Evolutionary conservation across 345 rosid species (phyloP).

Genomic region (Brassica rapa): DNA sequence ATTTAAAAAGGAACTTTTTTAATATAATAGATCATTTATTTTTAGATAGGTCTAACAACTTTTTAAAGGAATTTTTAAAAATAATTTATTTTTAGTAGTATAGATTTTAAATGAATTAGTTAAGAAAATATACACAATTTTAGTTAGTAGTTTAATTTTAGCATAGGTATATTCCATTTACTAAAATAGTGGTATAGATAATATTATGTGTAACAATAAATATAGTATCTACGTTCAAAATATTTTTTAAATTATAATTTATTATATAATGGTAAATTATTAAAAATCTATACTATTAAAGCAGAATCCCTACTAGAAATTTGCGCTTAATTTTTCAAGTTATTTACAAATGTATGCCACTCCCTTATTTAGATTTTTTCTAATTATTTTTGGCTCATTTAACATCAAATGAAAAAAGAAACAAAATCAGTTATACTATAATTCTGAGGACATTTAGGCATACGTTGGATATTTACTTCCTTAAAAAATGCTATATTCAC

Average conservation of each 20-base stretch:
- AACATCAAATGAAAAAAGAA: too few species aligned
- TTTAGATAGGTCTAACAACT: background rate
- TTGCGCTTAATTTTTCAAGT: too few species aligned
- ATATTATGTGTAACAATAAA: background rate
- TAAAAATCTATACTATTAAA: background rate
- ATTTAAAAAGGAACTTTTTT: background rate
- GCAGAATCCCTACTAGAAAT: too few species aligned
- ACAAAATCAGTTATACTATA: too few species aligned
- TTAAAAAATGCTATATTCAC: too few species aligned
- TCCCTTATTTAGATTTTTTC: too few species aligned
- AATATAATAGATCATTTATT: background rate
- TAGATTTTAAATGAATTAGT: background rate
- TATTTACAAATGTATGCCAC: too few species aligned
- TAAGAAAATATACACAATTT: background rate
- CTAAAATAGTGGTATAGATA: background rate
- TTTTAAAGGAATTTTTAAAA: background rate
- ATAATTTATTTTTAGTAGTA: background rate
- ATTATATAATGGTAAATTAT: background rate
- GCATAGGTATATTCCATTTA: background rate
- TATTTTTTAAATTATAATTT: too few species aligned
- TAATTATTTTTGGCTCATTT: too few species aligned
- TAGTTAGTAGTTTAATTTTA: background rate
- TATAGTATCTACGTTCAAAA: background rate
- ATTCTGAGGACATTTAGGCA: too few species aligned
- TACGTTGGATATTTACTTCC: too few species aligned